Conservation (phyloP, 1,284 basidiomycete species). For the Leccinum fuscescens region DNA sequence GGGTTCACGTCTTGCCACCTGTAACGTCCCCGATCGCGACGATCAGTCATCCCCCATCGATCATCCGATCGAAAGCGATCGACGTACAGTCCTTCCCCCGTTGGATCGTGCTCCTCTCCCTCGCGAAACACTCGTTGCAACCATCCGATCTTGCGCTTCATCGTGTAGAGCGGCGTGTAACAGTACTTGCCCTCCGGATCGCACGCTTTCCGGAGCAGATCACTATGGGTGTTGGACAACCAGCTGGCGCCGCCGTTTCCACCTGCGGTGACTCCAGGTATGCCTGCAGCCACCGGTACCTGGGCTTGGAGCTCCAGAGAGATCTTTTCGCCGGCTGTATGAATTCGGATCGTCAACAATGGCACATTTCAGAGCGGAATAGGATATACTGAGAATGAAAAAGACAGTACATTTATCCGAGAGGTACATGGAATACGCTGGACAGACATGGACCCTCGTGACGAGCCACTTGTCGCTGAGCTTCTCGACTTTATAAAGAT, state of each 20-base stretch:
- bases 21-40: not conserved
- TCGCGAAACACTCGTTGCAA: constrained; percentile 13
- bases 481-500: constrained; percentile 18
- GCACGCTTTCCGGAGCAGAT: constrained; percentile 20
- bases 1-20: constrained; percentile 22
- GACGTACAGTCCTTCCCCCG: constrained; percentile 10
- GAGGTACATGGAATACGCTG: constrained; percentile 30
- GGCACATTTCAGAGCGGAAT: not conserved
- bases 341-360: not conserved
- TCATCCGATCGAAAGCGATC: not conserved
- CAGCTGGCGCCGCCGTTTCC: constrained; percentile 11
- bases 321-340: constrained; percentile 24
- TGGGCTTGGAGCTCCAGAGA: constrained; percentile 23
- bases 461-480: constrained; percentile 29
- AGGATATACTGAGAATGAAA: not conserved
- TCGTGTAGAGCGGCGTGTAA: constrained; percentile 25
- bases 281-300: constrained; percentile 3
- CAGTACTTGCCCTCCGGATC: constrained; percentile 14
- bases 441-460: constrained; percentile 23
- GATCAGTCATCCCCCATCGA: not conserved
- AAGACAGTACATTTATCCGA: constrained; percentile 23
- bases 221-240: constrained; percentile 17
- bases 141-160: constrained; percentile 17
- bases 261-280: constrained; percentile 9
- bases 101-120: not conserved